Evolutionary conservation across 805 yeast genomes (phyloP), one percentile per base, ranked within the genome.

Genomic region (Blastobotrys terrestris): DNA sequence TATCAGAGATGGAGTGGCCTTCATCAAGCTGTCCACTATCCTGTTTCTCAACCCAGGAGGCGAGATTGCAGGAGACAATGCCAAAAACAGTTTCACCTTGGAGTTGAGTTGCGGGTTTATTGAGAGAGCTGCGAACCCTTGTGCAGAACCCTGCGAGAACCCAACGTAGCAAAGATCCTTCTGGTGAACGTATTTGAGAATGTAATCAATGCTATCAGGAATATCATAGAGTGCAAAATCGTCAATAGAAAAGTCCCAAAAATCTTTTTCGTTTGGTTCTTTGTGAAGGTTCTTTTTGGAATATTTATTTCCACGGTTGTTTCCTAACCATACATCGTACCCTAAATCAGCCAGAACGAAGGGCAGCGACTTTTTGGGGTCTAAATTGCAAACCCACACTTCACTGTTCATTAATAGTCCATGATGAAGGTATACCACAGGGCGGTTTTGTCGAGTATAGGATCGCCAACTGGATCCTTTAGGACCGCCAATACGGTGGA

Each of bases 301-400:
- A 70, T 92, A 92, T 71, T 92, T 94, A 70, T 92, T 94, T 8
- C 96, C 96, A 53, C 96, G 76, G 63, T 88, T 89, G 67, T 88
- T 89, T 1, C 98, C 98, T 57, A 92, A 72, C 92, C 95, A 92
- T 3, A 92, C 97, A 64, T 92, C 99, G 67, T 81, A 92, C 1
- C 97, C 97, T 46, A 81, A 66, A 53, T 90, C 89, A 55, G 83
- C 83, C 35, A 92, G 74, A 2, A 80, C 71, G 65, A 87, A 85
- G 0, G 98, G 97, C 47, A 94, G 69, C 57, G 83, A 81, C 46
- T 75, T 72, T 57, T 69, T 55, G 55, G 77, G 73, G 54, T 77
- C 67, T 53, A 72, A 53, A 51, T 71, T 69, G 65, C 81, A 77
- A 63, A 82, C 67, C 95, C 95, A 85, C 21, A 87, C 74, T 63